Base-by-base conservation (phyloP, 805 yeast species). In the Myxozyma mucilagina region DNA sequence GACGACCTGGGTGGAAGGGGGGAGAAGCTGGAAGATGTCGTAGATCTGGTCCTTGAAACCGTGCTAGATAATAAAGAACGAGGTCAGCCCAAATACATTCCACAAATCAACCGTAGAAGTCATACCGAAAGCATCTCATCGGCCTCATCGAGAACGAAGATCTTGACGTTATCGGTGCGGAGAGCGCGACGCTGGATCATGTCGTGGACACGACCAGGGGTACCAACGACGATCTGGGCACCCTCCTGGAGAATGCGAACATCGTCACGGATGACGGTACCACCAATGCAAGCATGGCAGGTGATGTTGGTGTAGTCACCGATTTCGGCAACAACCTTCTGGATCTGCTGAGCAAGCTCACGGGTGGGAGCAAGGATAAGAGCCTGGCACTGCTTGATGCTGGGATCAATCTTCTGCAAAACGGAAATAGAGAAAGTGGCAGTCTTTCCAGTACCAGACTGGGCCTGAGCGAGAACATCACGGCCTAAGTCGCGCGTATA, bases 391-490 rank as follows among this genome's bases (percentile, higher is more conserved):
- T 88, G 89, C 72, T 85, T 82, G 65, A 83, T 78, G 65, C 81
- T 83, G 59, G 86, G 79, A 69, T 93, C 96, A 57, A 94, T 83
- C 66, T 84, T 89, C 77, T 94, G 96, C 67, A 94, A 79, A 81
- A 91, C 89, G 31, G 97, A 93, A 68, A 94, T 93, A 66, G 97
- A 83, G 81, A 94, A 94, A 51, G 99, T 94, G 67, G 98, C 99
- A 34, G 99, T 94, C 80, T 94, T 94, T 78, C 99, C 99, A 53
- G 99, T 94, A 78, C 99, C 99, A 41, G 97, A 90, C 79, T 94
- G 99, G 61, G 99, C 98, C 80, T 94, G 99, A 63, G 99, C 99
- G 66, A 94, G 85, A 57, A 92, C 96, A 77, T 94, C 99, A 76
- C 91, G 86, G 59, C 63, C 67, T 65, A 34, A 9, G n/a, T 14